Base-by-base conservation (phyloP, 73 alveolate species). In the Paramecium sonneborni region DNA sequence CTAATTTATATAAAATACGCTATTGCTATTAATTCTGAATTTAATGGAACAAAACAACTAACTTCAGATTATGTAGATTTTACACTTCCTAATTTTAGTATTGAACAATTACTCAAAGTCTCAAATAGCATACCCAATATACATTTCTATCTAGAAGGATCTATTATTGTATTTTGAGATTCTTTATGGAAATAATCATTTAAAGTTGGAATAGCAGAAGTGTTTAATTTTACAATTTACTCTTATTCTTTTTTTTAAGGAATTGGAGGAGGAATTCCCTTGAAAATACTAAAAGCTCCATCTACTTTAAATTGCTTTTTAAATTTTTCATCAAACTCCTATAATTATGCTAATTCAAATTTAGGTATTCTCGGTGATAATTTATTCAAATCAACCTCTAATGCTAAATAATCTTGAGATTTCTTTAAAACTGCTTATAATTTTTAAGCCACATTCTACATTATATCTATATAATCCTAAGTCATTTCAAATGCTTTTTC, bases 401-500 rank as follows among this genome's bases (percentile, higher is more conserved):
- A 34, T n/a, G 55, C 35, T 12, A 88, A 21, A 43, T 44, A 43
- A 35, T 88, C 76, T 52, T 88, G 11, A 18, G 85, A 88, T 21
- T 88, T 18, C 12, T 62, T 68, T 24, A 88, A 38, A 11, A 39
- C 18, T 26, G 41, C 8, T 88, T 68, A 37, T 9, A 88, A 41
- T 5, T 88, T 37, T 68, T 88, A 56, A 14, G 94, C 85, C 9
- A 88, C 87, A 23, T 44, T 82, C 23, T 88, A 30, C 94, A 88
- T 88, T 2, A 69, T 88, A 7, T 32, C 89, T 11, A 57, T 38
- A 18, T 56, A 88, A 21, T 88, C 91, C 21, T 43, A 43, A 20
- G 91, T 44, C 87, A 88, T 88, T 52, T 82, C 87, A 69, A 26
- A 70, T 9, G 94, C 94, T 24, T 70, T 88, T 70, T 88, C 94